phyloP scores from a whole-genome alignment of 805 yeast genomes.

The Metschnikowia vanudenii region DNA sequence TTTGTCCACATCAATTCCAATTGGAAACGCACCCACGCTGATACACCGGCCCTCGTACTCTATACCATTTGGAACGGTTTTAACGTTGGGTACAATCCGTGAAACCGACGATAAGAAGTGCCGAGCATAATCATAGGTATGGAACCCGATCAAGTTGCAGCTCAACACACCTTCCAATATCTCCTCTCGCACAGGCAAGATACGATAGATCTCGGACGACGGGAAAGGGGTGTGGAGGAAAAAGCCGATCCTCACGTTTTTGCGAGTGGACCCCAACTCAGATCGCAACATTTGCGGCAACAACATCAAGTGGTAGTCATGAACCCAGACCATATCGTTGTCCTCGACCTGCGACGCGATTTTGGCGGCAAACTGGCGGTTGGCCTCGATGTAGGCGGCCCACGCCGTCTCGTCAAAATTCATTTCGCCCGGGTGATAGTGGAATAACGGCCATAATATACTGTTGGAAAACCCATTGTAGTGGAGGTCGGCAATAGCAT shows the following conservation, averaged over 20 bases:
- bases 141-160: conserved; percentile 95
- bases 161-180: conserved; percentile 87
- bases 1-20: conserved; percentile 94
- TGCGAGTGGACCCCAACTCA: conserved; percentile 47
- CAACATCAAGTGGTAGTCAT: conserved; percentile 95
- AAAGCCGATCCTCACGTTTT: conserved; percentile 79
- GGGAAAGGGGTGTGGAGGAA: conserved; percentile 98
- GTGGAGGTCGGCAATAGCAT: conserved; percentile 90
- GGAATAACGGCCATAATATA: conserved; percentile 96
- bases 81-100: conserved; percentile 68
- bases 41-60: conserved; percentile 74
- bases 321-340: conserved; percentile 94
- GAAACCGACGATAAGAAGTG: conserved; percentile 91
- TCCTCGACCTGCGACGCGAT: conserved; percentile 70
- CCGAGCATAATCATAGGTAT: conserved; percentile 97
- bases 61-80: conserved; percentile 89
- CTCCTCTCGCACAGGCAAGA: conserved; percentile 92
- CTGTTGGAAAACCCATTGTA: conserved; percentile 95
- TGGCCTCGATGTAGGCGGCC: conserved; percentile 97
- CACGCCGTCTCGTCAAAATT: conserved; percentile 96
- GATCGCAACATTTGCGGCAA: conserved; percentile 83
- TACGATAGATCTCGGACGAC: conserved; percentile 91
- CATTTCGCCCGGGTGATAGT: conserved; percentile 99
- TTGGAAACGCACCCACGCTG: conserved; percentile 95
- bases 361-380: conserved; percentile 72